phyloP scores from a whole-genome alignment of 306 rosid genomes.

The Hippophae gyantsensis region DNA sequence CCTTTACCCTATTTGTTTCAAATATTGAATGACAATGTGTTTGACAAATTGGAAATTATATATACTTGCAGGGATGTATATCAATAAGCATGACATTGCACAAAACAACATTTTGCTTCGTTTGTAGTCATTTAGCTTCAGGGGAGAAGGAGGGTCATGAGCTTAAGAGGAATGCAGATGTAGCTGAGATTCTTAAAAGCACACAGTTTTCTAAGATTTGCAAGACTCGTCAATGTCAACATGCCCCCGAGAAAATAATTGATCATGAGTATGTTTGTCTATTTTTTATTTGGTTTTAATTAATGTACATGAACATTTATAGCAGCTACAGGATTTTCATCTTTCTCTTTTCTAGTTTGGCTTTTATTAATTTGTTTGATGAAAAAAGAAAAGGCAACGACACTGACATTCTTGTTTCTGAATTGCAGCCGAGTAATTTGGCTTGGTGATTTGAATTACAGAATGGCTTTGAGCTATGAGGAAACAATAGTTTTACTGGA shows the following conservation, averaged over 20 bases:
- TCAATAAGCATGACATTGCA: constrained; percentile 89
- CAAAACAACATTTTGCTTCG: constrained; percentile 83
- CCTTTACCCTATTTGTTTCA: background rate
- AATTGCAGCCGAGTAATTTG: constrained; percentile 67
- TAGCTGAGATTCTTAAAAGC: constrained; percentile 62
- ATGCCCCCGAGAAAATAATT: constrained; percentile 59
- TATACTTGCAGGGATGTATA: constrained; percentile 79
- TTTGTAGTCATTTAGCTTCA: constrained; percentile 94
- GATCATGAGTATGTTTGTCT: constrained; percentile 62
- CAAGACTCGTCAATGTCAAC: constrained; percentile 39
- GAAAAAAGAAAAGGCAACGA: background rate
- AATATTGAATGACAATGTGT: background rate
- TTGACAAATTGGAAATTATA: background rate
- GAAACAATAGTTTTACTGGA: constrained; percentile 59
- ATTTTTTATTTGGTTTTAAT: too few relatives aligned
- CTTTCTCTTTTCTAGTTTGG: background rate
- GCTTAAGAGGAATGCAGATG: constrained; percentile 75
- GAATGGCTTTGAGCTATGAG: constrained; percentile 74
- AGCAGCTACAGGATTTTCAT: too few relatives aligned
- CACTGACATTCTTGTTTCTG: background rate
- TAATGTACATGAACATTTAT: too few relatives aligned
- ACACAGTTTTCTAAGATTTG: constrained; percentile 67
- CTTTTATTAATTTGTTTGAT: background rate
- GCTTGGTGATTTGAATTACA: constrained; percentile 92
- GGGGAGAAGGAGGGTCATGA: constrained; percentile 98